phyloP scores from a whole-genome alignment of 2,329 filamentous ascomycete genomes.

The Rhynchosporium agropyri region DNA sequence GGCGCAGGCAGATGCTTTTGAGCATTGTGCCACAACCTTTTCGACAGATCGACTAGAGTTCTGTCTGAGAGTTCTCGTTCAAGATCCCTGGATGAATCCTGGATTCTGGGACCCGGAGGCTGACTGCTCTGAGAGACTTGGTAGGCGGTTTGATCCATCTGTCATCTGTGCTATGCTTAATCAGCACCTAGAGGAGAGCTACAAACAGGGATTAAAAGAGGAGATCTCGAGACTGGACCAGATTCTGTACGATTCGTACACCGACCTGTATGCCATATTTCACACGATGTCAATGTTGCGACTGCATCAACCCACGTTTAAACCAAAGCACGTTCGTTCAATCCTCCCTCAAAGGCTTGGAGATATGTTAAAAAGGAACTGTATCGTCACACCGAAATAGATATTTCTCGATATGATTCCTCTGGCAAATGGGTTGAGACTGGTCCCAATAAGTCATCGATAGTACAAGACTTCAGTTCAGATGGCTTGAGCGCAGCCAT shows the following conservation, averaged over 20 bases:
- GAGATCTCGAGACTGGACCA: constrained; percentile 17
- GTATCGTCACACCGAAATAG: too few species aligned
- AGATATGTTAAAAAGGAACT: too few species aligned
- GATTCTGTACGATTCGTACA: constrained; percentile 6
- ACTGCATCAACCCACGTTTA: neutral
- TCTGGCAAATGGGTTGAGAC: too few species aligned
- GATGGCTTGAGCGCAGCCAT: neutral
- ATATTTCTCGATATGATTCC: too few species aligned
- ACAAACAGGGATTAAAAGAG: neutral
- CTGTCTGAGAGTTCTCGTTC: neutral
- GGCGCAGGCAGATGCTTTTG: too few species aligned
- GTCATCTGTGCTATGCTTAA: constrained; percentile 15
- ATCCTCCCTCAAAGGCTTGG: too few species aligned
- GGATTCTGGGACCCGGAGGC: neutral
- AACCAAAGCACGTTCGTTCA: too few species aligned
- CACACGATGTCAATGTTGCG: constrained; percentile 6
- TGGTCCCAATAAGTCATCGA: neutral
- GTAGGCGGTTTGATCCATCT: neutral
- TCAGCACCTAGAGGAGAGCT: constrained; percentile 7
- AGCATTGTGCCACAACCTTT: neutral
- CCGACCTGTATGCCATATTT: constrained; percentile 17
- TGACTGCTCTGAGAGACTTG: neutral
- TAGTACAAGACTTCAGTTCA: neutral
- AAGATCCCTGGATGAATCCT: too few species aligned
- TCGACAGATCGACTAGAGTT: neutral